These are phyloP conservation scores for Beauveria pseudobassiana DNA, from an alignment of 2,329 filamentous ascomycete species.

Conservation along the genomic window DNA sequence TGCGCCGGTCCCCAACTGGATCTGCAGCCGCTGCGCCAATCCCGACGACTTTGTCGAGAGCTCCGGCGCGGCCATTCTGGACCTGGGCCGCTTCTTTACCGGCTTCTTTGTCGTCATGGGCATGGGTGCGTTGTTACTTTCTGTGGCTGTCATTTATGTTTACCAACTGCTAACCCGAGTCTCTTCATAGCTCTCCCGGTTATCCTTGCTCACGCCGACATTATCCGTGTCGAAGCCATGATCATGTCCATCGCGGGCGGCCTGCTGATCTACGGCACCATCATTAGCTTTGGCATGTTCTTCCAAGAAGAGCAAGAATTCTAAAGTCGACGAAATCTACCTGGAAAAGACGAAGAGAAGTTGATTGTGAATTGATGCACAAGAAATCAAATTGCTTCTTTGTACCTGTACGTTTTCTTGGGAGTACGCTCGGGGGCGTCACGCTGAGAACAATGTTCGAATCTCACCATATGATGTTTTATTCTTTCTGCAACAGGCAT, in stretches of 20 bases:
- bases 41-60: slow-evolving; percentile 93
- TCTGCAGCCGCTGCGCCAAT: slow-evolving; percentile 80
- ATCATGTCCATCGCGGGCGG: slow-evolving; percentile 92
- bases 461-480: not conserved
- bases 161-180: not conserved
- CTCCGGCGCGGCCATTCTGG: slow-evolving; percentile 74
- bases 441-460: not conserved
- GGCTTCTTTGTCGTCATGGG: slow-evolving; percentile 97
- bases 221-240: slow-evolving; percentile 81
- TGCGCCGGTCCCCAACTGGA: slow-evolving; percentile 93
- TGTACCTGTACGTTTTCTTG: slow-evolving; percentile 4
- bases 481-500: not conserved
- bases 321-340: slow-evolving; percentile 30
- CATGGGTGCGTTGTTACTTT: slow-evolving; percentile 60
- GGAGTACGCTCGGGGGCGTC: not conserved
- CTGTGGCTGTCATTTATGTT: slow-evolving; percentile 2
- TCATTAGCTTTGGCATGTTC: slow-evolving; percentile 97
- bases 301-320: slow-evolving; percentile 98
- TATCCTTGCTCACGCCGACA: slow-evolving; percentile 76
- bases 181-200: slow-evolving; percentile 65
- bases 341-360: no score
- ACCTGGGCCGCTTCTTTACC: slow-evolving; percentile 89
- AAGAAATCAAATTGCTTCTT: not conserved
- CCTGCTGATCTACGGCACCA: slow-evolving; percentile 92
- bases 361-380: not conserved